Conservation (phyloP, 805 yeast genomes). For the Candida vaughaniae region DNA sequence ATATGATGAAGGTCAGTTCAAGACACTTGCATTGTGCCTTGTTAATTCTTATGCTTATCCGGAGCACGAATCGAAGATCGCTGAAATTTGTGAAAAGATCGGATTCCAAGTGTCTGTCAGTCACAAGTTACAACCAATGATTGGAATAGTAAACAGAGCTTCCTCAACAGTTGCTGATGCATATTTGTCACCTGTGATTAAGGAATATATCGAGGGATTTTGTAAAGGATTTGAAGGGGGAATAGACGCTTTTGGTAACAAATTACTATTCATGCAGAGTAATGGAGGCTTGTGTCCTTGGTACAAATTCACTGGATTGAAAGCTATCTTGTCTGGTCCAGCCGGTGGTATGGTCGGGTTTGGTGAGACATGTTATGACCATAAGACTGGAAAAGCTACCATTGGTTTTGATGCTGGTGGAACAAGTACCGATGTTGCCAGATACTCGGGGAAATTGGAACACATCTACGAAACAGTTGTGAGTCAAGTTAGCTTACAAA, state of each 20-base stretch:
- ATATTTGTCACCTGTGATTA: constrained; percentile 39
- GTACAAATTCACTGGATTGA: constrained; percentile 76
- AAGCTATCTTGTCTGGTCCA: constrained; percentile 91
- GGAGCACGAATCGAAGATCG: constrained; percentile 34
- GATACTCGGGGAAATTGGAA: constrained; percentile 39
- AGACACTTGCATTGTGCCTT: constrained; percentile 36
- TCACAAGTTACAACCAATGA: constrained; percentile 43
- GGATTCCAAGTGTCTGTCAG: constrained; percentile 43
- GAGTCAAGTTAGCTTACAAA: constrained; percentile 42
- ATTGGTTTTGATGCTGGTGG: constrained; percentile 47
- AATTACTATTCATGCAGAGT: constrained; percentile 88
- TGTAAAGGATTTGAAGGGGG: constrained; percentile 44
- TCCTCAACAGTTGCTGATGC: constrained; percentile 47
- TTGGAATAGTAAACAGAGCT: constrained; percentile 40
- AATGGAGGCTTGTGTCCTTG: constrained; percentile 94
- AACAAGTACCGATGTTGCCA: constrained; percentile 45
- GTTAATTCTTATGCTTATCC: constrained; percentile 43
- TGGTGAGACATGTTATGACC: constrained; percentile 73
- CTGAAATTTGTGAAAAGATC: constrained; percentile 31
- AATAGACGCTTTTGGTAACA: constrained; percentile 43
- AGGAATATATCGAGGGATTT: constrained; percentile 33
- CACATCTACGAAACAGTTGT: constrained; percentile 47
- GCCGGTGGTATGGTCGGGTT: constrained; percentile 98
- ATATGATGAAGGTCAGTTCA: constrained; percentile 22
- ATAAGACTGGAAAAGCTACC: constrained; percentile 23